Evolutionary conservation across 306 rosid species (phyloP).

Genomic region (Prunus davidiana): DNA sequence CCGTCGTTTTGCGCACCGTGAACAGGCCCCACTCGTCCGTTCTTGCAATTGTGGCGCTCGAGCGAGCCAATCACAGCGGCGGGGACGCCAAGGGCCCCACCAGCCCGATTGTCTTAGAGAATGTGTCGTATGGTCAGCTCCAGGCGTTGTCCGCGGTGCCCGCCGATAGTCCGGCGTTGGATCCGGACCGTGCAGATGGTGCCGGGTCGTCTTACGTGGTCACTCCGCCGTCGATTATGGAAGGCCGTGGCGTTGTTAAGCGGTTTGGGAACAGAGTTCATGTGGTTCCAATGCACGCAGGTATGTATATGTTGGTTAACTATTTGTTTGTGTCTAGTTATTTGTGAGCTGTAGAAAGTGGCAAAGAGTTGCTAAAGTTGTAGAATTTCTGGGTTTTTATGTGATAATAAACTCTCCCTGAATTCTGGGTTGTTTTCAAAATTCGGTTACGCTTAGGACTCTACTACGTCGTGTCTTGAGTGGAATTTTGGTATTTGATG

Average conservation of each 20-base stretch:
- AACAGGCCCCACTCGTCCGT: constrained; percentile 84
- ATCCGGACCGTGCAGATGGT: constrained; percentile 65
- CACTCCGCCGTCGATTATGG: constrained; percentile 72
- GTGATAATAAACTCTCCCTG: not conserved
- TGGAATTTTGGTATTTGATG: not conserved
- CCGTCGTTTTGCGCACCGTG: constrained; percentile 56
- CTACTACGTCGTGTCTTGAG: not conserved
- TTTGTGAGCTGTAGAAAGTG: not conserved
- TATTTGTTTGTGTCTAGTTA: not conserved
- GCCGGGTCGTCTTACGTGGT: constrained; percentile 50
- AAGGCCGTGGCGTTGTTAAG: constrained; percentile 89
- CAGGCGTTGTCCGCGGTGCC: constrained; percentile 85
- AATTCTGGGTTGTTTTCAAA: not conserved
- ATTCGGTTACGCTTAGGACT: not conserved
- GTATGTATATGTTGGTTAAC: constrained; percentile 17
- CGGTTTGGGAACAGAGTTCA: constrained; percentile 75
- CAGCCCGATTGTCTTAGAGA: constrained; percentile 49
- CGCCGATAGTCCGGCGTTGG: constrained; percentile 58
- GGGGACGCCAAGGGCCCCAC: constrained; percentile 1
- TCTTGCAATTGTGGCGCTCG: constrained; percentile 62
- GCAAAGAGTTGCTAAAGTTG: not conserved
- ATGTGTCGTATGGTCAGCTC: constrained; percentile 90
- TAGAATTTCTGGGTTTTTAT: not conserved
- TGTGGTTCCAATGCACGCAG: constrained; percentile 97
- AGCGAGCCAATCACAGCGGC: constrained; percentile 52